Evolutionary conservation across 2,329 filamentous ascomycete species (phyloP), one percentile per base, ranked within the genome.

Genomic region (Colletotrichum spinosum): DNA sequence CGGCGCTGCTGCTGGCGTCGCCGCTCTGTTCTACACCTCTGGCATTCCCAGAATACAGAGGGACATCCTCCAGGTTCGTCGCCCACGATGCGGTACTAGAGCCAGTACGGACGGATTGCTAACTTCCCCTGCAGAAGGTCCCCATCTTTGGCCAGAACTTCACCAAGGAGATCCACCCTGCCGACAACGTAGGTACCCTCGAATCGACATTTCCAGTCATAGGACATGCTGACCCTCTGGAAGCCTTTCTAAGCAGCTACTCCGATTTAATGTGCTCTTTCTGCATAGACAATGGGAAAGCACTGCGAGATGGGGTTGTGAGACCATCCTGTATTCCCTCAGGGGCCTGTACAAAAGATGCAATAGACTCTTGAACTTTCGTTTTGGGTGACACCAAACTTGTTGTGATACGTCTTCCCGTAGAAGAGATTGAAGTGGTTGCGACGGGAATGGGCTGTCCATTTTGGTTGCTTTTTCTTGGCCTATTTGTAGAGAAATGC

Each of bases 21-120:
- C 80, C 69, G 79, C 88, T 68, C 82, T 90, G 71, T 87, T 86
- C 82, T 88, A 81, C 75, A 81, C 85, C 69, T 89, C 87, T 45
- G 88, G 88, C 70, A 84, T 90, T 53, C 88, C 88, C 69, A 83
- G 81, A 75, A 80, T 90, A 69, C 80, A 87, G 76, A 75, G 74
- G 52, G 88, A 91, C 72, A 80, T 91, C 69, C 83, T 90, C 69
- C 78, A 82, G 75, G 86, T 88, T 79, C 62, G 80, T 55, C 37
- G 17, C 12, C 34, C 56, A 7, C 6, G 1, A 49, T 0, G 0
- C 9, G 4, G 10, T 17, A n/a, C 12, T 25, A 25, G 10, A 57
- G 39, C 39, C 38, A 60, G 71, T 79, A 34, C 12, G 34, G 37
- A 41, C 4, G 80, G 67, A 25, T 54, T 12, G 34, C 39, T 45